These are phyloP conservation scores for Mucor velutinosus DNA, from an alignment of 371 early-diverging fungal species.

Conservation along the genomic window DNA sequence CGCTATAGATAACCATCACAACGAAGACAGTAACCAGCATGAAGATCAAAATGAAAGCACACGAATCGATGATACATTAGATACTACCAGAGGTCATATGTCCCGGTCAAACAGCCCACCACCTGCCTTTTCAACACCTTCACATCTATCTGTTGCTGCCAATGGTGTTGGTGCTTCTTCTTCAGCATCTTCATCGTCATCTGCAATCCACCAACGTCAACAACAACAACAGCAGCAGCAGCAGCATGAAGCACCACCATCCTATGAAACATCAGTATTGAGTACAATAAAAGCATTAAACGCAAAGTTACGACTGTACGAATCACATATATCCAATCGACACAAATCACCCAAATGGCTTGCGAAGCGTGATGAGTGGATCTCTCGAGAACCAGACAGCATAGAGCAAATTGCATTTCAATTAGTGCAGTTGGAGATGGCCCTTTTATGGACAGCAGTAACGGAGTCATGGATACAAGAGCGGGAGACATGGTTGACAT, in stretches of 20 bases:
- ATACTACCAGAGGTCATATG: not conserved
- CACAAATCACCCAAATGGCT: slow-evolving; percentile 56
- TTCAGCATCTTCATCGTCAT: not conserved
- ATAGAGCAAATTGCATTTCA: slow-evolving; percentile 51
- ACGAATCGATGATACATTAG: not conserved
- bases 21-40: not conserved
- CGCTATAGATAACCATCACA: not conserved
- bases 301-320: slow-evolving; percentile 34
- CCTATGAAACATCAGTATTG: slow-evolving; percentile 49
- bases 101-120: slow-evolving; percentile 30
- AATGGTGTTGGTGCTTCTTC: not conserved
- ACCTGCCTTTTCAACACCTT: slow-evolving; percentile 27
- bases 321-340: slow-evolving; percentile 45
- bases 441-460: slow-evolving; percentile 51
- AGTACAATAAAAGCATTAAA: slow-evolving; percentile 45
- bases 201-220: not conserved
- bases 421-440: slow-evolving; percentile 52
- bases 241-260: slow-evolving; percentile 40
- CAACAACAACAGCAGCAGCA: slow-evolving; percentile 1
- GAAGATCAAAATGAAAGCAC: not conserved
- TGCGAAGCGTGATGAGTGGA: slow-evolving; percentile 39
- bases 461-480: slow-evolving; percentile 51
- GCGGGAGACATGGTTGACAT: slow-evolving; percentile 51
- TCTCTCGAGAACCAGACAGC: slow-evolving; percentile 34
- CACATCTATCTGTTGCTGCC: slow-evolving; percentile 2